Evolutionary conservation across 2,329 filamentous ascomycete genomes (phyloP), one percentile per base, ranked within the genome.

Genomic region (Teratosphaeria zuluensis): DNA sequence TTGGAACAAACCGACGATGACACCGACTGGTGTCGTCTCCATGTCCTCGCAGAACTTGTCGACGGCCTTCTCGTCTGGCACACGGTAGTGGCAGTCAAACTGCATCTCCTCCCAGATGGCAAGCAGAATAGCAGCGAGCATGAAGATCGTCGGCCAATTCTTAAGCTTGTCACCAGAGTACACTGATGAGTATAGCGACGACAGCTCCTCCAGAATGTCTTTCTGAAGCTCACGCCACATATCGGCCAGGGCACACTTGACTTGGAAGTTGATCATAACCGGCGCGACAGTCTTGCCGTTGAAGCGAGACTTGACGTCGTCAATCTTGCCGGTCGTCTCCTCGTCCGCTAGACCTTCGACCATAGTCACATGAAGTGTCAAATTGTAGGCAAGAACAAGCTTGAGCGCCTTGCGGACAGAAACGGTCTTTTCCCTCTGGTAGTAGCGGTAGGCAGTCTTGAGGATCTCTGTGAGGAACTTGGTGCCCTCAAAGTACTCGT

Each of bases 201-300:
- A 96, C 1, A 97, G 83, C 78, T 97, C 92, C 77, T 95, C 92
- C 2, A 97, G 81, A 42, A 96, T 91, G 68, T 96, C 92, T 78
- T 95, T 95, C 74, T 96, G 92, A 59, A 97, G 81, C 75, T 96
- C 92, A 64, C 92, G 91, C 92, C 92, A 97, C 90, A 96, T 95
- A 70, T 95, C 91, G 65, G 92, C 92, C 77, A 97, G 86, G 57
- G 92, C 92, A 69, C 89, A 94, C 83, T 97, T 97, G 80, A 97
- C 91, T 78, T 96, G 90, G 84, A 96, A 96, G 80, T 96, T 97
- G 83, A 97, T 95, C 92, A 97, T 95, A 72, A 96, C 92, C 12
- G 92, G 92, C 16, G 92, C 92, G 63, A 96, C 86, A 38, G 88
- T 92, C 79, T 92, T 92, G 70, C 92, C 92, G 68, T 83, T 87